Conservation (phyloP, 2,329 filamentous ascomycete species). For the Neonectria hederae region DNA sequence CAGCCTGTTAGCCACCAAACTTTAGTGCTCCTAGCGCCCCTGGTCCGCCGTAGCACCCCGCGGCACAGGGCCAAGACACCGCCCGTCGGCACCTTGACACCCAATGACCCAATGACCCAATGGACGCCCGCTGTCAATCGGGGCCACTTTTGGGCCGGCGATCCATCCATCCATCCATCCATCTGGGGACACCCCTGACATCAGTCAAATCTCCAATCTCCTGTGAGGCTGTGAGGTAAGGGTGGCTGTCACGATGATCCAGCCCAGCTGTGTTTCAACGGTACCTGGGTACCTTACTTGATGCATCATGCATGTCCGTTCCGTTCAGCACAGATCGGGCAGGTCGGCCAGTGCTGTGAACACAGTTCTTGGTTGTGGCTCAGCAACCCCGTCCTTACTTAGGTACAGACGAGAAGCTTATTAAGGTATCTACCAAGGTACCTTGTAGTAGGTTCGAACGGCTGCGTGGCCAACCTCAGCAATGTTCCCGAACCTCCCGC, state of each 20-base stretch:
- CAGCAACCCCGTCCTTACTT: background rate
- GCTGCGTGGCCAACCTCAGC: conserved; percentile 4
- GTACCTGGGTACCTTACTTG: conserved; percentile 1
- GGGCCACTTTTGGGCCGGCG: background rate
- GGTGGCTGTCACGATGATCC: conserved; percentile 8
- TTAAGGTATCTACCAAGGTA: too few relatives aligned
- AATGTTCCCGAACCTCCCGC: background rate
- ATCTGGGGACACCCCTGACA: conserved; percentile 13
- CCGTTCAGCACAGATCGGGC: background rate
- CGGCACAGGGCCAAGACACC: conserved; percentile 8
- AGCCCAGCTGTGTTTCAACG: conserved; percentile 15
- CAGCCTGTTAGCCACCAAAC: conserved; percentile 34
- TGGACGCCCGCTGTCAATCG: background rate
- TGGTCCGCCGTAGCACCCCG: conserved; percentile 32
- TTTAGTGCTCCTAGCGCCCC: conserved; percentile 35
- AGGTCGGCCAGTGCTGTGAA: background rate
- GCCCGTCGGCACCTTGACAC: background rate
- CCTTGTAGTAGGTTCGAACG: background rate
- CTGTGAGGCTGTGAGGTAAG: background rate
- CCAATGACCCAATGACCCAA: too few relatives aligned
- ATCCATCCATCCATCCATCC: background rate
- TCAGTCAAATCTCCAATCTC: conserved; percentile 13
- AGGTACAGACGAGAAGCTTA: background rate
- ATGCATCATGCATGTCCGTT: background rate
- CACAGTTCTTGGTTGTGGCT: background rate